Evolutionary conservation across 164 flowering plant species (phyloP).

Genomic region (Cinnamomum micranthum): DNA sequence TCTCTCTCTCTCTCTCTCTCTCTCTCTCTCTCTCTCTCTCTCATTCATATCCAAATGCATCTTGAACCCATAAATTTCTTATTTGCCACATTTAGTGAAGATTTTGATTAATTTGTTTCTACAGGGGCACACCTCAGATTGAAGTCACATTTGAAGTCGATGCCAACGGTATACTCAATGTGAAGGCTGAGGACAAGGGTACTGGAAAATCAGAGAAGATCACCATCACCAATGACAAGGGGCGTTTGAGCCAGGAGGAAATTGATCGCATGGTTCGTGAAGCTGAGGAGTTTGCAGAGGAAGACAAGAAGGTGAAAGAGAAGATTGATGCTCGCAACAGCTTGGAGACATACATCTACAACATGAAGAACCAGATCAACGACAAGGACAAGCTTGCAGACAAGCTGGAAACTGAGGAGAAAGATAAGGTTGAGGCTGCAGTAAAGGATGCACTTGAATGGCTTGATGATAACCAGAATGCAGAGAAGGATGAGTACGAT

Average conservation of each 20-base stretch:
- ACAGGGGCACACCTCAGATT: conserved; percentile 86
- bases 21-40: too few relatives aligned
- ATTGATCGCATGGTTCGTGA: conserved; percentile 82
- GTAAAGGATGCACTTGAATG: conserved; percentile 78
- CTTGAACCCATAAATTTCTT: too few relatives aligned
- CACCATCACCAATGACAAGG: conserved; percentile 84
- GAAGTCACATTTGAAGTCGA: conserved; percentile 85
- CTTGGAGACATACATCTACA: conserved; percentile 72
- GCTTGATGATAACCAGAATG: conserved; percentile 80
- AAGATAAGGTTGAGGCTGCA: conserved; percentile 74
- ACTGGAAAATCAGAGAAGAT: conserved; percentile 75
- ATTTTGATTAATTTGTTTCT: conserved; percentile 3
- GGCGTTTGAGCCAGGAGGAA: conserved; percentile 75
- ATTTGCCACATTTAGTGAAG: too few relatives aligned
- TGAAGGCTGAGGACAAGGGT: conserved; percentile 80
- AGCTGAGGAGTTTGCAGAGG: conserved; percentile 87
- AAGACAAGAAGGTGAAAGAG: conserved; percentile 86
- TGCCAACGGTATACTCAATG: conserved; percentile 79
- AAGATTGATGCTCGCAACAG: conserved; percentile 80
- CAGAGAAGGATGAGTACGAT: conserved; percentile 79
- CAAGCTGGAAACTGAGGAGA: conserved; percentile 75
- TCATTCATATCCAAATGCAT: too few relatives aligned
- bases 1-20: too few relatives aligned
- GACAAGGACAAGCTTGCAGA: conserved; percentile 93
- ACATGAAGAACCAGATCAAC: conserved; percentile 76